Conservation (phyloP, 2,329 filamentous ascomycete species). For the Xylaria sp. region DNA sequence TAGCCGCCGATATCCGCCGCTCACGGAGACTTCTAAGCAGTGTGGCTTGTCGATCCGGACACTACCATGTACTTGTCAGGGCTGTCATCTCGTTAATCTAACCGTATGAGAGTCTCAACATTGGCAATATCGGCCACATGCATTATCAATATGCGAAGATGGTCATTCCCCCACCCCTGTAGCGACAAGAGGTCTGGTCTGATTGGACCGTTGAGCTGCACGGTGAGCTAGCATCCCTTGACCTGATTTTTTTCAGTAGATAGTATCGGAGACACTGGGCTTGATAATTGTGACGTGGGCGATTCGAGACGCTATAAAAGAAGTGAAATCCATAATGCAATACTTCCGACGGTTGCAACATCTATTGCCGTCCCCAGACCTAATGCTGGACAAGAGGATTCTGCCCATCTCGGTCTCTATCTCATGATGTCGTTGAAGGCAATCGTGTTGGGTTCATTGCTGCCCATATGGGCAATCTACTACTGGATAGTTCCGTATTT, state of each 20-base stretch:
- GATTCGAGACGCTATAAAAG: background rate
- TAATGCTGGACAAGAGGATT: background rate
- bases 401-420: background rate
- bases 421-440: constrained; percentile 22
- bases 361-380: background rate
- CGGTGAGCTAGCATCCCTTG: constrained; percentile 9
- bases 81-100: background rate
- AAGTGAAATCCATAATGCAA: background rate
- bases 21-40: background rate
- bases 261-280: background rate
- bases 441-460: constrained; percentile 10
- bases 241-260: background rate
- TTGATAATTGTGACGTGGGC: constrained; percentile 6
- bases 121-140: background rate
- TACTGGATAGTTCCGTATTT: constrained; percentile 37
- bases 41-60: background rate
- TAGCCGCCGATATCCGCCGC: constrained; percentile 3
- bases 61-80: background rate
- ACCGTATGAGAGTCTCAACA: background rate
- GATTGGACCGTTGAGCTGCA: constrained; percentile 14
- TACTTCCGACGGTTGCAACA: background rate
- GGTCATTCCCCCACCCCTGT: constrained; percentile 11
- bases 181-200: background rate
- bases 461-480: constrained; percentile 30
- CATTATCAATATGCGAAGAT: constrained; percentile 10